phyloP scores from a whole-genome alignment of 371 early-diverging fungal species.

The Mortierella sp. region DNA sequence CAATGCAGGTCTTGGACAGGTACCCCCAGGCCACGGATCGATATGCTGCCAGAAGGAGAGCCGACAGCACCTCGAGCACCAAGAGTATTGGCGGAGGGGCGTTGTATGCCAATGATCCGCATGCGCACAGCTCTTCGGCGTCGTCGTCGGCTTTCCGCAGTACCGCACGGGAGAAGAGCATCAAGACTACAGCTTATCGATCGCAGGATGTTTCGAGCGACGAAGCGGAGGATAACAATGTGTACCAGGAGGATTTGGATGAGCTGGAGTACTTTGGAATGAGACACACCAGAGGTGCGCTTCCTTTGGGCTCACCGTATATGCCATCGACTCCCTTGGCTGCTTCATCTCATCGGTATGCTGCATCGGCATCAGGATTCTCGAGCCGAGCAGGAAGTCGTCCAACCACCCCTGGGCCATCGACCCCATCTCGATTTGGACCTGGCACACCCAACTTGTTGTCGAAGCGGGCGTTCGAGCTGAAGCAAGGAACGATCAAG shows the following conservation, averaged over 20 bases:
- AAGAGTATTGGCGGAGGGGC: conserved; percentile 3
- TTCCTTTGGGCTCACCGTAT: conserved; percentile 50
- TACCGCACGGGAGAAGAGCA: conserved; percentile 18
- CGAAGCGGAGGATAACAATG: conserved; percentile 66
- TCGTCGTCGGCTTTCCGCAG: neutral
- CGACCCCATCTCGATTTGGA: conserved; percentile 45
- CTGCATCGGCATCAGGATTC: conserved; percentile 31
- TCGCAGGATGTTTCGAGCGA: conserved; percentile 39
- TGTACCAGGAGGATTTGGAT: conserved; percentile 63
- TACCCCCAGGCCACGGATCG: conserved; percentile 51
- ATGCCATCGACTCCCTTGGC: conserved; percentile 53
- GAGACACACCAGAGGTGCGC: conserved; percentile 24
- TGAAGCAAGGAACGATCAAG: conserved; percentile 13
- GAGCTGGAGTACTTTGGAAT: conserved; percentile 56
- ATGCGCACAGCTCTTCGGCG: conserved; percentile 18
- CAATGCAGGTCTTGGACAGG: conserved; percentile 40
- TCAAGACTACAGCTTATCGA: conserved; percentile 4
- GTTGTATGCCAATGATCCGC: conserved; percentile 44
- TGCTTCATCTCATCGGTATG: conserved; percentile 20
- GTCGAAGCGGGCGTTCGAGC: conserved; percentile 28
- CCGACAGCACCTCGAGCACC: conserved; percentile 14
- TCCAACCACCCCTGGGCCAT: conserved; percentile 50
- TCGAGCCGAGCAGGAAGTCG: conserved; percentile 51
- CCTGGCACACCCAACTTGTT: conserved; percentile 36
- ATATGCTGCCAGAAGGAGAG: conserved; percentile 12